These are phyloP conservation scores for Monosporozyma servazzii DNA, from an alignment of 805 yeast genomes.

Conservation along the genomic window DNA sequence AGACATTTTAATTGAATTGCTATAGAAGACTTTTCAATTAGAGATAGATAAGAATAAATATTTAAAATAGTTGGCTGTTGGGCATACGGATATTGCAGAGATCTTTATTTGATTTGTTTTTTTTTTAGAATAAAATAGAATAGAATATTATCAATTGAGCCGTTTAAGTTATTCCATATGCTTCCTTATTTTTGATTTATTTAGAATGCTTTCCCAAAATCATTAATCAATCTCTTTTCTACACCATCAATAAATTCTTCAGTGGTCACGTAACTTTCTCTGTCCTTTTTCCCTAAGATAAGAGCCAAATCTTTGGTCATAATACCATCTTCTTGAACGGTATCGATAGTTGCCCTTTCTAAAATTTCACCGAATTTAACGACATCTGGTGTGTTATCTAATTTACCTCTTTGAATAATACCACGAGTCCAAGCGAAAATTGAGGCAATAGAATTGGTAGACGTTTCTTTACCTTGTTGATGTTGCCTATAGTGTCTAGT, in stretches of 20 bases:
- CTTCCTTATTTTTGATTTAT: too few relatives aligned
- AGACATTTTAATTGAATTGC: not conserved
- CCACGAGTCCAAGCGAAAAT: slow-evolving; percentile 97
- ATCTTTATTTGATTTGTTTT: too few relatives aligned
- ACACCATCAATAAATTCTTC: slow-evolving; percentile 86
- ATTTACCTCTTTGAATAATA: slow-evolving; percentile 80
- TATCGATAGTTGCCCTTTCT: slow-evolving; percentile 78
- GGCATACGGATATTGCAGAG: too few relatives aligned
- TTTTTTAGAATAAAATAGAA: too few relatives aligned
- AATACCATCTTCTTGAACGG: slow-evolving; percentile 72
- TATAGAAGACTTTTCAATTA: too few relatives aligned
- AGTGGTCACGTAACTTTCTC: slow-evolving; percentile 77
- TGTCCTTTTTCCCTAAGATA: slow-evolving; percentile 77
- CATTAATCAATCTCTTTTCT: slow-evolving; percentile 45
- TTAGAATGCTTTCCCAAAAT: slow-evolving; percentile 5
- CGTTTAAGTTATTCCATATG: too few relatives aligned
- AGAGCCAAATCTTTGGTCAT: slow-evolving; percentile 97
- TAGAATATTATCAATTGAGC: not conserved
- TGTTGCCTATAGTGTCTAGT: slow-evolving; percentile 94
- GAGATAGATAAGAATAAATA: not conserved
- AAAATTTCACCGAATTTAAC: slow-evolving; percentile 65
- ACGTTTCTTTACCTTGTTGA: slow-evolving; percentile 94
- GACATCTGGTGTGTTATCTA: slow-evolving; percentile 82
- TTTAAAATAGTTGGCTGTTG: not conserved
- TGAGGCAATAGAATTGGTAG: slow-evolving; percentile 94